Base-by-base conservation (phyloP, 805 yeast species). In the Kodamaea restingae region DNA sequence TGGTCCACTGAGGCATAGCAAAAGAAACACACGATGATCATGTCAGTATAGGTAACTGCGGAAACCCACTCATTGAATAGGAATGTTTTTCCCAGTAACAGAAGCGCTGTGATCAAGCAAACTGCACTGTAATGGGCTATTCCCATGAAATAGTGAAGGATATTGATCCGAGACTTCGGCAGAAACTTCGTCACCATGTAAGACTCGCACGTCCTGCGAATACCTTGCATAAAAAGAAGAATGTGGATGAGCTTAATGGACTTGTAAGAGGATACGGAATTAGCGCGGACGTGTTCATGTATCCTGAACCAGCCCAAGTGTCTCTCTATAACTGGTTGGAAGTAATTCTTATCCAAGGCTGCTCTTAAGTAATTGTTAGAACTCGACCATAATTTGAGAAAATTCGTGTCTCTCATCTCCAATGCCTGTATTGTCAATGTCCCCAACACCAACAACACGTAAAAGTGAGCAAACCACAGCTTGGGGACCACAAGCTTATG, bases 71-170 rank as follows among this genome's bases (percentile, higher is more conserved):
- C 31, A 6, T 20, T 25, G 12, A 25, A 9, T 9, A n/a, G 5
- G n/a, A 7, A 10, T 4, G 11, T 3, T 8, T 12, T 9, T 14
- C 21, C 15, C 27, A 25, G 12, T 7, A 32, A 9, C 34, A 50
- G 35, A 25, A 61, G 56, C 18, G 64, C 46, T 15, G 68, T 70
- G 7, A 70, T 18, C 39, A 76, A 70, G 24, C 38, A 27, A 7
- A 80, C 60, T 1, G 73, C 55, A 0, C 74, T 39, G 46, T 84
- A 84, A 50, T 78, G 83, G 48, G 69, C 64, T 3, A 81, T 24
- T 0, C 93, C 95, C 3, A 75, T 81, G 1, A 78, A 36, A 49
- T 83, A 84, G 58, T 84, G 93, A 1, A 77, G 64, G 26, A 82
- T 49, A 51, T 83, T 81, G 66, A 84, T 84, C 42, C 69, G 69